These are phyloP conservation scores for Tulasnella sp. DNA, from an alignment of 768 basidiomycete genomes.

Conservation along the genomic window DNA sequence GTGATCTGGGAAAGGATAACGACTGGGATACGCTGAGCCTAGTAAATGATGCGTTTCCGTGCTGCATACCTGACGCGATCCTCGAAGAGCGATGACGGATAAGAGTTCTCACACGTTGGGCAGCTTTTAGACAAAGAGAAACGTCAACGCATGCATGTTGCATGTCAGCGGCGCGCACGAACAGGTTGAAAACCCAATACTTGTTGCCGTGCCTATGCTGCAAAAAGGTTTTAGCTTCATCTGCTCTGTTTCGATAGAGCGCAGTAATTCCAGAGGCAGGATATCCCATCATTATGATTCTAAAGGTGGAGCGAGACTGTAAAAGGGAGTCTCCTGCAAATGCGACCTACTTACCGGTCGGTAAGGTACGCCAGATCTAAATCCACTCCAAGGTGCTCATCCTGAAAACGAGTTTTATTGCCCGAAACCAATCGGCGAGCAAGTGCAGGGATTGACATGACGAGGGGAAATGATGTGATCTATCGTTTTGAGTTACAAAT, in stretches of 20 bases:
- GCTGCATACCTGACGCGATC: slow-evolving; percentile 49
- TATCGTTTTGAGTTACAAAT: background rate
- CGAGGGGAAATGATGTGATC: background rate
- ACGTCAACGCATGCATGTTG: background rate
- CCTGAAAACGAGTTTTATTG: slow-evolving; percentile 64
- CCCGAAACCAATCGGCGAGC: slow-evolving; percentile 73
- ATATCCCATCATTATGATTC: slow-evolving; percentile 44
- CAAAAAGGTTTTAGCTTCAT: slow-evolving; percentile 67
- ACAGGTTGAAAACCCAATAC: slow-evolving; percentile 83
- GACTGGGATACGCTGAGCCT: slow-evolving; percentile 25
- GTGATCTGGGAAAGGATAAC: slow-evolving; percentile 87
- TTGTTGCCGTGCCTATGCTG: slow-evolving; percentile 62
- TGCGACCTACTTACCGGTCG: slow-evolving; percentile 28
- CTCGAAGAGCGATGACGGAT: slow-evolving; percentile 55
- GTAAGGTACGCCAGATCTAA: slow-evolving; percentile 33
- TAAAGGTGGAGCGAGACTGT: background rate
- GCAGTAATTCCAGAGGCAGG: slow-evolving; percentile 72
- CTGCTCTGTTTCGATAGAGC: slow-evolving; percentile 66
- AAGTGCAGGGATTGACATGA: slow-evolving; percentile 45
- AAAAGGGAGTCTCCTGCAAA: background rate
- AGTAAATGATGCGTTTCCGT: too few relatives aligned
- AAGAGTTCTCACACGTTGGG: slow-evolving; percentile 69
- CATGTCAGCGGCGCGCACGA: slow-evolving; percentile 13
- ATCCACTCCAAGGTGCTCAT: slow-evolving; percentile 55
- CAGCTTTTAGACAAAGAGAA: slow-evolving; percentile 32